Percentiles rank a stretch among this genome's conserved stretches.
phyloP scores from a whole-genome alignment of 441 rosid genomes.

The Erysimum cheiri region DNA sequence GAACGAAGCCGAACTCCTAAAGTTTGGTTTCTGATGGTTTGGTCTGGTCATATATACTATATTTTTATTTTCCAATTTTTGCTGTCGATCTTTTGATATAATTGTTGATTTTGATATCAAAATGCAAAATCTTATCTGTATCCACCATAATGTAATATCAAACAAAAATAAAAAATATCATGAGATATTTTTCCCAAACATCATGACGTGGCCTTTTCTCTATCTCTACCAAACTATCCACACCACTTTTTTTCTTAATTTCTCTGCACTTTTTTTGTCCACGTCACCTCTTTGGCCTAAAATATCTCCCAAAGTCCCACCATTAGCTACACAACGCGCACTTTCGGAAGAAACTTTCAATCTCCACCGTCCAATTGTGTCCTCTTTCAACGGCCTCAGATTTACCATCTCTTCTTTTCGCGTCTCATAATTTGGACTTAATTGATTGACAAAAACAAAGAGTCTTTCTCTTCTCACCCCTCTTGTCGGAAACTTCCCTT shows the following conservation, averaged over 20 bases:
- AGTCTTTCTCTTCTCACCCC: constrained; percentile 27
- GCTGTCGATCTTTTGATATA: not conserved
- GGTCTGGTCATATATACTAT: not conserved
- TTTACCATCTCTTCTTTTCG: constrained; percentile 22
- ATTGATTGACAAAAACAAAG: constrained; percentile 13
- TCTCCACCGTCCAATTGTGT: constrained; percentile 43
- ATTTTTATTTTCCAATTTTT: not conserved
- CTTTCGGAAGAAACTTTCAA: constrained; percentile 7
- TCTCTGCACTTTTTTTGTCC: constrained; percentile 55
- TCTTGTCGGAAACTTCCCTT: constrained; percentile 31
- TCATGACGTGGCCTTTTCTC: constrained; percentile 77
- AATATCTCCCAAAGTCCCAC: constrained; percentile 17
- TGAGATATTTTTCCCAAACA: constrained; percentile 27
- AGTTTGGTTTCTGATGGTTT: constrained; percentile 26
- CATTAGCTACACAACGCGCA: constrained; percentile 29
- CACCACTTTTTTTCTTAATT: constrained; percentile 11
- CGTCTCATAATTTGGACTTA: constrained; percentile 33
- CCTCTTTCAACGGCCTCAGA: constrained; percentile 44
- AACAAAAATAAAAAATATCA: constrained; percentile 27
- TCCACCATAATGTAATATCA: constrained; percentile 22
- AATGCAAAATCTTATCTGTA: constrained; percentile 35
- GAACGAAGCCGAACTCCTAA: constrained; percentile 16
- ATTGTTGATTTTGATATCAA: constrained; percentile 32
- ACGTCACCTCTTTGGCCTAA: constrained; percentile 48
- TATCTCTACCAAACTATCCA: constrained; percentile 73